These are phyloP conservation scores for Aureobasidium sp. DNA, from an alignment of 2,329 filamentous ascomycete species.

Conservation along the genomic window DNA sequence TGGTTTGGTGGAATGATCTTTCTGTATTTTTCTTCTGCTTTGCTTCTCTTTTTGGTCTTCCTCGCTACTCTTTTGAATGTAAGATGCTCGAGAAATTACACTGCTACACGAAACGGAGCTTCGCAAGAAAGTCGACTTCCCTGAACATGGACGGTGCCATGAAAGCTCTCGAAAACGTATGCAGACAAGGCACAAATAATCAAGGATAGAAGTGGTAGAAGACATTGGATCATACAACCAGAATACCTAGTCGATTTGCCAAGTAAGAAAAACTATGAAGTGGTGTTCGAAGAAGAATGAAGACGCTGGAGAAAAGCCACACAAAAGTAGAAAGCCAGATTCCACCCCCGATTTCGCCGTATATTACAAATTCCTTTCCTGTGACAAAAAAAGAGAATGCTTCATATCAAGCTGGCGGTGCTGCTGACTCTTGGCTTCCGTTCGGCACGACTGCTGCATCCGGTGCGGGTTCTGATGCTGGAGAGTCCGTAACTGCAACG, in stretches of 20 bases:
- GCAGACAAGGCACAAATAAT: no score
- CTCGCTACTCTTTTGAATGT: no score
- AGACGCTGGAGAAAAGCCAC: conserved; percentile 10
- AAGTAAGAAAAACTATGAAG: not conserved
- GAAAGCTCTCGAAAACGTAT: no score
- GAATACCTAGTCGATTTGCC: not conserved
- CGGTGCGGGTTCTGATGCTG: not conserved
- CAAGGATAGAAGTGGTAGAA: not conserved
- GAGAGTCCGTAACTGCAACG: conserved; percentile 5
- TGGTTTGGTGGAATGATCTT: no score
- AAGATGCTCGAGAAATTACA: no score
- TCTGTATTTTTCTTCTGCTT: no score
- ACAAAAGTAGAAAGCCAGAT: not conserved
- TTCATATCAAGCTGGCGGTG: conserved; percentile 13
- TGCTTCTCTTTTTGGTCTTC: no score
- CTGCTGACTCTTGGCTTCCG: not conserved
- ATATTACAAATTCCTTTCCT: not conserved
- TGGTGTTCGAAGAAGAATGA: conserved; percentile 6
- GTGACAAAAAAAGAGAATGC: no score
- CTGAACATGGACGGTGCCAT: no score
- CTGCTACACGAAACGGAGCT: no score
- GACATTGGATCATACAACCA: conserved; percentile 5
- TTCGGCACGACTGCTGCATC: not conserved
- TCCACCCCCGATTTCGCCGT: not conserved
- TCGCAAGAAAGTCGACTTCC: no score